Base-by-base conservation (phyloP, 2,329 filamentous ascomycete genomes). In the Bipolaris oryzae region DNA sequence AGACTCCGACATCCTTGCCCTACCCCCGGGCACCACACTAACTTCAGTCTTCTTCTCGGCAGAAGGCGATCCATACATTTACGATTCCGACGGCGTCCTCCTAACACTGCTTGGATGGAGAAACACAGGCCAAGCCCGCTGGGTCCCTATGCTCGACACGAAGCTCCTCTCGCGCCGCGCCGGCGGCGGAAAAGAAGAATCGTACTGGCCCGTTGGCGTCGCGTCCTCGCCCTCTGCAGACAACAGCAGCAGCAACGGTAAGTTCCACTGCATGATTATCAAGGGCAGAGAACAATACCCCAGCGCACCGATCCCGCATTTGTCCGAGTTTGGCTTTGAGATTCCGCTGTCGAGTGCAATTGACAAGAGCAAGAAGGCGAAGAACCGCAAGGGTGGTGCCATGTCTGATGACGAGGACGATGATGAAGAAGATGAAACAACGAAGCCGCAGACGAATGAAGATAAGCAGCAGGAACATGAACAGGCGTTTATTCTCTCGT, bases 231-330 rank as follows among this genome's bases (percentile, higher is more conserved):
- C 48, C 5, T 48, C 54, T 5, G 34, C 52, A 6, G 38, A 47
- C 70, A 93, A 92, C 1, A 91, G 96, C 1, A 91, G 92, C 5
- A 87, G 92, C 70, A 87, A 93, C 70, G 84, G 89, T 69, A 94
- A 90, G 71, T 99, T 99, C 77, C 94, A 98, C 82, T 99, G 96
- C 79, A 97, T 99, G 78, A 98, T 99, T 68, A 87, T 99, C 72
- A 99, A 99, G 79, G 95, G 95, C 61, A 90, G 90, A 34, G 95
- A 99, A 73, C 86, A 89, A 71, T 91, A 97, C 71, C 70, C 70
- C 2, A 93, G 94, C 0, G 53, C 97, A 95, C 79, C 98, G 94
- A 78, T 95, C 92, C 10, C 88, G 90, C 9, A 93, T 92, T 2
- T 99, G 34, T 93, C 89, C 39, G 95, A 99, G 74, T 99, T 99